Conservation (phyloP, 192 early-diverging fungal genomes). For the Mortierella claussenii region DNA sequence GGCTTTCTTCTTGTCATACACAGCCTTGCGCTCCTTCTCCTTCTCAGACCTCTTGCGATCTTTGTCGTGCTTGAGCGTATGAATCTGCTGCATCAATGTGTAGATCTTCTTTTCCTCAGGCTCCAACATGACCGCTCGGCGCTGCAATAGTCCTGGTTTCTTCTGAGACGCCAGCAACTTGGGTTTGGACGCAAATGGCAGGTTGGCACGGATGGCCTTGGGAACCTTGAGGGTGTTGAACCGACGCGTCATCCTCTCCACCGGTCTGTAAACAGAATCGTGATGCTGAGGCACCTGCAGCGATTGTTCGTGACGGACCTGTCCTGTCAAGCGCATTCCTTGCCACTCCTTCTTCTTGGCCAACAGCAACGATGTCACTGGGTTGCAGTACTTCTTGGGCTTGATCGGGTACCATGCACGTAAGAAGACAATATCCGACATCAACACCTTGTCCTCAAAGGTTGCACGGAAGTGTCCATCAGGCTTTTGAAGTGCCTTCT, state of each 20-base stretch:
- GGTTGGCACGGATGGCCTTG: constrained; percentile 78
- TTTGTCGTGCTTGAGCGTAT: constrained; percentile 90
- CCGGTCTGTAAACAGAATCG: constrained; percentile 91
- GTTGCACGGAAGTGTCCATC: constrained; percentile 95
- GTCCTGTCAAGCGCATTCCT: constrained; percentile 89
- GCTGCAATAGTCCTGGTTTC: constrained; percentile 62
- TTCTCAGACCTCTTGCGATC: constrained; percentile 77
- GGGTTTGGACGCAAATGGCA: constrained; percentile 93
- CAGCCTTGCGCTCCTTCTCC: constrained; percentile 60
- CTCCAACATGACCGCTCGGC: constrained; percentile 90
- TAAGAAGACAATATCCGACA: constrained; percentile 97
- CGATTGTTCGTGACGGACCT: constrained; percentile 79
- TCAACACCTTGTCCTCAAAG: constrained; percentile 97
- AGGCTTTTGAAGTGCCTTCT: constrained; percentile 88
- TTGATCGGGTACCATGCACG: constrained; percentile 97
- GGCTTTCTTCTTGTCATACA: constrained; percentile 67
- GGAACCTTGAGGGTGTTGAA: constrained; percentile 89
- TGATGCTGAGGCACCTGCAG: constrained; percentile 75
- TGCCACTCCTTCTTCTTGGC: constrained; percentile 81
- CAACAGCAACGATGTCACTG: constrained; percentile 91
- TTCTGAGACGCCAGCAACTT: constrained; percentile 70
- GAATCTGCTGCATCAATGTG: constrained; percentile 85
- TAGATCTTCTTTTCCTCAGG: constrained; percentile 91
- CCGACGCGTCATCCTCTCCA: constrained; percentile 76
- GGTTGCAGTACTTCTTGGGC: constrained; percentile 97